phyloP scores from a whole-genome alignment of 2,329 filamentous ascomycete species.

The Trichoderma afroharzianum region DNA sequence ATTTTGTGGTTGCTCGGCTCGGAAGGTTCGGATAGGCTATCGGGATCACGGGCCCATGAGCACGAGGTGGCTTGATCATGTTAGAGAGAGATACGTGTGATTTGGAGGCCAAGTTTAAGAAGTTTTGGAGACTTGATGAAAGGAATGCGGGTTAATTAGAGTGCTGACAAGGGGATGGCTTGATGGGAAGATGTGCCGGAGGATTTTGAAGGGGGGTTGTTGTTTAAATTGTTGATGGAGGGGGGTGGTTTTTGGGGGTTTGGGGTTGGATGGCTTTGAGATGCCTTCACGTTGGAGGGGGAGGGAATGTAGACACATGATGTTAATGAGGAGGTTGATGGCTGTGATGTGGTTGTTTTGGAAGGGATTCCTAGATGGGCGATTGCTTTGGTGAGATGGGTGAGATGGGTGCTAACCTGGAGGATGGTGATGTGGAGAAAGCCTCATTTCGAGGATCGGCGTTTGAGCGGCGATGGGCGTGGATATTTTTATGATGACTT shows the following conservation, averaged over 20 bases:
- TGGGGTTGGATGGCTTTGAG: background rate
- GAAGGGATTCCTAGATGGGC: background rate
- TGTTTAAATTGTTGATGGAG: background rate
- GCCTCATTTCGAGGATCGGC: background rate
- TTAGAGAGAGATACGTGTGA: background rate
- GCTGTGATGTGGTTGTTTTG: background rate
- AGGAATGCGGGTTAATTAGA: background rate
- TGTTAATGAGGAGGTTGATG: background rate
- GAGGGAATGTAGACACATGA: background rate
- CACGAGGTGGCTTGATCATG: constrained; percentile 9
- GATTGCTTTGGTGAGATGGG: background rate
- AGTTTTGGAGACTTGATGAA: background rate
- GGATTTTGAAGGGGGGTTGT: background rate
- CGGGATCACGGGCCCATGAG: background rate
- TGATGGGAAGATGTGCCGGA: background rate
- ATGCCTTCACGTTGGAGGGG: background rate
- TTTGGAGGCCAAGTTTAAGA: background rate
- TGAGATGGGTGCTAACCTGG: background rate
- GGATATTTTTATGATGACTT: background rate
- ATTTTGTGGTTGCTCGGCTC: background rate
- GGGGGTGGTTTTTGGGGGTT: background rate
- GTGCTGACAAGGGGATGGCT: background rate
- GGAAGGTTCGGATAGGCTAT: constrained; percentile 11
- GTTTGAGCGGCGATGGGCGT: background rate
- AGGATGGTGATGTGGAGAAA: background rate